phyloP scores from a whole-genome alignment of 257 asterid genomes.

The Thymus mandschuricus region DNA sequence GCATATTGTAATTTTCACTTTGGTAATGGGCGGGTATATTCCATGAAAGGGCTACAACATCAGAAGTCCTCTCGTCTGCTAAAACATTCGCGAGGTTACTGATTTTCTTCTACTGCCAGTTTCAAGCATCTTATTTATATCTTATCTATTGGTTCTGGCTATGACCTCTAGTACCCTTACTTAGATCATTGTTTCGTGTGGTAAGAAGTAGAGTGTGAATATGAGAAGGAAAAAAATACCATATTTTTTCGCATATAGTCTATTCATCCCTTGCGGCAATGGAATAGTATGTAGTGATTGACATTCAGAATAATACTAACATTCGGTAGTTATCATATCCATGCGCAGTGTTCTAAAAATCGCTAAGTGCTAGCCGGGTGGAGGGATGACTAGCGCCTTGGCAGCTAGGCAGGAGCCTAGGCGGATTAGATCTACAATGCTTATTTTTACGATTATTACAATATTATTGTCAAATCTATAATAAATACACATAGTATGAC shows the following conservation, averaged over 20 bases:
- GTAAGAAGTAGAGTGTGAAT: too few relatives aligned
- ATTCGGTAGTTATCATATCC: neutral
- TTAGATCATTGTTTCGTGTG: neutral
- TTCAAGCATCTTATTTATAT: conserved; percentile 3
- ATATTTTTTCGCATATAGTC: neutral
- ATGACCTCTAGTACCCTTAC: neutral
- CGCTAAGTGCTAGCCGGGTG: too few relatives aligned
- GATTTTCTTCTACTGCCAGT: neutral
- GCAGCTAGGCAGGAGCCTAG: too few relatives aligned
- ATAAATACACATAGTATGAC: too few relatives aligned
- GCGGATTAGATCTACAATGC: too few relatives aligned
- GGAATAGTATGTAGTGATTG: conserved; percentile 7
- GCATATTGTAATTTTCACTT: conserved; percentile 19
- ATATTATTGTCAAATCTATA: too few relatives aligned
- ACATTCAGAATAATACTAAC: neutral
- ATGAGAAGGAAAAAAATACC: too few relatives aligned
- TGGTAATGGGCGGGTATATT: neutral
- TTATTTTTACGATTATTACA: too few relatives aligned
- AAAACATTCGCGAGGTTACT: neutral
- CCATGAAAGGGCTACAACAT: conserved; percentile 12
- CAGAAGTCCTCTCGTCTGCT: neutral
- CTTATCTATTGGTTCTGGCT: neutral
- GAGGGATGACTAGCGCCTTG: too few relatives aligned
- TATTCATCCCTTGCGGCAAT: neutral
- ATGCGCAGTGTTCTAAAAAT: too few relatives aligned